Evolutionary conservation across 345 rosid species (phyloP).

Genomic region (Lepidium didymum): DNA sequence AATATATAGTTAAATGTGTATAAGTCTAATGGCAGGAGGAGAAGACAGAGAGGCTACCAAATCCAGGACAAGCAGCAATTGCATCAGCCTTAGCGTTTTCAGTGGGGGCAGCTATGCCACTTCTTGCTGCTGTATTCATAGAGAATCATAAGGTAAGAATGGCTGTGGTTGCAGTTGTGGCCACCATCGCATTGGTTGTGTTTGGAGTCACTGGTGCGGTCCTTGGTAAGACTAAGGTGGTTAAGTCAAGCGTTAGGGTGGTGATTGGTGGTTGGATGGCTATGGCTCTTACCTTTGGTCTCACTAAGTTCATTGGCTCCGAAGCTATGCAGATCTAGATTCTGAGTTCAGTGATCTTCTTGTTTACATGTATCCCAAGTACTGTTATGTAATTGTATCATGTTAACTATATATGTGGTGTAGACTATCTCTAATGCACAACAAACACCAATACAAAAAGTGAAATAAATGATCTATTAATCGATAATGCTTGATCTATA

Average conservation of each 20-base stretch:
- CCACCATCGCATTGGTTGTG: constrained; percentile 39
- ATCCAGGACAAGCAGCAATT: constrained; percentile 59
- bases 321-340: constrained; percentile 21
- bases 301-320: constrained; percentile 52
- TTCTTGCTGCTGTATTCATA: constrained; percentile 51
- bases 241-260: constrained; percentile 45
- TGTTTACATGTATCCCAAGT: background rate
- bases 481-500: too few species aligned
- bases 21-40: constrained; percentile 5
- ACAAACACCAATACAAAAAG: background rate
- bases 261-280: constrained; percentile 67
- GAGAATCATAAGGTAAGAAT: constrained; percentile 43
- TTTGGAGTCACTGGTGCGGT: constrained; percentile 57
- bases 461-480: constrained; percentile 4
- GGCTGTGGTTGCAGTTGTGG: constrained; percentile 39
- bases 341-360: background rate
- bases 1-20: background rate
- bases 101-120: constrained; percentile 52
- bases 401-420: background rate
- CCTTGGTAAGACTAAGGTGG: constrained; percentile 44
- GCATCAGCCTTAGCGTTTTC: constrained; percentile 71
- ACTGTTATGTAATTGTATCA: background rate
- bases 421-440: background rate
- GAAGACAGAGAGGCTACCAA: constrained; percentile 38
- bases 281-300: constrained; percentile 65